These are phyloP conservation scores for Fusarium sterilihyphosum DNA, from an alignment of 2,329 filamentous ascomycete species.

Conservation along the genomic window DNA sequence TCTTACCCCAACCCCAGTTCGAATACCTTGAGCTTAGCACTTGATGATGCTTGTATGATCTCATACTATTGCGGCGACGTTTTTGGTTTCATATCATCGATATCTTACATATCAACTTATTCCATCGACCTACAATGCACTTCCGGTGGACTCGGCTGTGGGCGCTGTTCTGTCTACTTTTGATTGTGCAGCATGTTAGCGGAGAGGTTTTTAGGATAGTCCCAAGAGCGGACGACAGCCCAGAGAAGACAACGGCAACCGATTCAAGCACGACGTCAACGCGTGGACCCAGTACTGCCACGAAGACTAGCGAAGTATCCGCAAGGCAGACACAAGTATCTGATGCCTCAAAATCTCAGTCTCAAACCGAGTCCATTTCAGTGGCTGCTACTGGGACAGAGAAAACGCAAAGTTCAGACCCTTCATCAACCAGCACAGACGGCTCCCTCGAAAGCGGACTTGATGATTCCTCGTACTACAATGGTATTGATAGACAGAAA, in stretches of 20 bases:
- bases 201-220: conserved; percentile 48
- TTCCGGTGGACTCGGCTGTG: conserved; percentile 47
- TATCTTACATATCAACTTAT: neutral
- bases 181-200: conserved; percentile 51
- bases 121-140: conserved; percentile 46
- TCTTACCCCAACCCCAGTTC: neutral
- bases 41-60: conserved; percentile 33
- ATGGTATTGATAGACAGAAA: conserved; percentile 44
- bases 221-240: conserved; percentile 48
- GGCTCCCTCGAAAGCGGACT: conserved; percentile 30
- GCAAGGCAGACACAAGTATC: conserved; percentile 21
- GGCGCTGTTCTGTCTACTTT: conserved; percentile 52
- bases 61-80: conserved; percentile 19
- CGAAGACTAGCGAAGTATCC: conserved; percentile 23
- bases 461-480: conserved; percentile 47
- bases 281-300: conserved; percentile 14
- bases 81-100: conserved; percentile 22
- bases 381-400: conserved; percentile 26
- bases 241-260: conserved; percentile 21
- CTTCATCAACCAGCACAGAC: conserved; percentile 34
- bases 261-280: conserved; percentile 14
- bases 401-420: conserved; percentile 12
- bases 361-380: conserved; percentile 16
- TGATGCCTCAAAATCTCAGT: conserved; percentile 1
- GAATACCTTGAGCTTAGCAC: neutral